Percentiles rank a stretch among this genome's conserved stretches.
These are phyloP conservation scores for Fusarium xyrophilum DNA, from an alignment of 2,329 filamentous ascomycete genomes.

Conservation along the genomic window DNA sequence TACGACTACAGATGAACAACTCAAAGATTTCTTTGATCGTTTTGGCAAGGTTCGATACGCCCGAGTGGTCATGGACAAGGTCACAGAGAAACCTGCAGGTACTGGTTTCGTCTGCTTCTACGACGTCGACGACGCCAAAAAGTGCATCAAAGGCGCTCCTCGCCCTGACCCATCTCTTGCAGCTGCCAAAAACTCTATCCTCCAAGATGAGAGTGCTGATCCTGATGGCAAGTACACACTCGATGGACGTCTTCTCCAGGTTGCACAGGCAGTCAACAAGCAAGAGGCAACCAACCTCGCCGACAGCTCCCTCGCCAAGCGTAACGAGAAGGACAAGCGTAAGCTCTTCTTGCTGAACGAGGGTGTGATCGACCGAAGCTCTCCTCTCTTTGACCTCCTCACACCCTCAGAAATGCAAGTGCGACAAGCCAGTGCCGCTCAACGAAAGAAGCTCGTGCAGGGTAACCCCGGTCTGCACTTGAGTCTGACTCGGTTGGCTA, in stretches of 20 bases:
- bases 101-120: slow-evolving; percentile 97
- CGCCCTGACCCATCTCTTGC: slow-evolving; percentile 53
- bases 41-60: slow-evolving; percentile 93
- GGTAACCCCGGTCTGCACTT: slow-evolving; percentile 88
- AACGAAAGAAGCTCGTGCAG: slow-evolving; percentile 90
- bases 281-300: slow-evolving; percentile 78
- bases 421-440: slow-evolving; percentile 83
- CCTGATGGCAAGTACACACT: slow-evolving; percentile 86
- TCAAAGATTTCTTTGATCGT: slow-evolving; percentile 84
- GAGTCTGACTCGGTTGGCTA: slow-evolving; percentile 85
- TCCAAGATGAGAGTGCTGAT: slow-evolving; percentile 86
- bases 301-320: slow-evolving; percentile 68
- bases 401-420: slow-evolving; percentile 83
- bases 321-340: slow-evolving; percentile 83
- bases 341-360: slow-evolving; percentile 87
- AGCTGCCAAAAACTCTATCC: slow-evolving; percentile 76
- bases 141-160: slow-evolving; percentile 79
- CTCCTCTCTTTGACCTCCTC: slow-evolving; percentile 77
- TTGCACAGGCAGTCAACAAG: slow-evolving; percentile 85
- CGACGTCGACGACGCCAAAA: slow-evolving; percentile 74
- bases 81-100: slow-evolving; percentile 85
- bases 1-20: slow-evolving; percentile 78
- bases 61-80: slow-evolving; percentile 84
- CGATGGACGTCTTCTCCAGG: slow-evolving; percentile 84
- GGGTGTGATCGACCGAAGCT: slow-evolving; percentile 79